phyloP scores from a whole-genome alignment of 2,329 filamentous ascomycete genomes.

The Fusarium tricinctum region DNA sequence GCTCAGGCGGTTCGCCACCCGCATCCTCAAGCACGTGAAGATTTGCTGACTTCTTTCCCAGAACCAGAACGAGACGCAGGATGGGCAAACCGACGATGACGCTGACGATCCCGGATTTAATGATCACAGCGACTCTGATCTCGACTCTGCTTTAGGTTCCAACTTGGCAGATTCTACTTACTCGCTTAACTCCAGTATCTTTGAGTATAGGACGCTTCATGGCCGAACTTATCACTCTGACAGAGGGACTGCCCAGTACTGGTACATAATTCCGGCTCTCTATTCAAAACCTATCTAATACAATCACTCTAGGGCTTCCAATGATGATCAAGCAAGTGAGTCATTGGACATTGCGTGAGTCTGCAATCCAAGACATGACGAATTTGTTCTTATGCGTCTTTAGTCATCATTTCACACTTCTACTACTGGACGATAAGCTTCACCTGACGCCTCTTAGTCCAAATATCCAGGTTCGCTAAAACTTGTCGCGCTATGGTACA shows the following conservation, averaged over 20 bases:
- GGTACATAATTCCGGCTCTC: accelerated
- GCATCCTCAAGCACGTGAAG: accelerated
- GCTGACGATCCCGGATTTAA: neutral
- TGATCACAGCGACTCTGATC: neutral
- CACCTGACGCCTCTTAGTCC: conserved; percentile 5
- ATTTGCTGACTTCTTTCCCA: neutral
- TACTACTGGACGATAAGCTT: conserved; percentile 9
- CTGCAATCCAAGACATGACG: no score
- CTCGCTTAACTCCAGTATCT: conserved; percentile 19
- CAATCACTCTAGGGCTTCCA: neutral
- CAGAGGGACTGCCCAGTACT: conserved; percentile 12
- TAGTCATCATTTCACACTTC: conserved; percentile 19
- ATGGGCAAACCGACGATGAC: neutral
- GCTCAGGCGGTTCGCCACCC: neutral
- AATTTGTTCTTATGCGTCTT: neutral
- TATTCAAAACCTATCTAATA: accelerated
- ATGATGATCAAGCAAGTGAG: conserved; percentile 20
- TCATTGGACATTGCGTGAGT: conserved; percentile 22
- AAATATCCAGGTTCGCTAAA: conserved; percentile 3
- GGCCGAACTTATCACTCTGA: conserved; percentile 24
- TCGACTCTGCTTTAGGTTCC: conserved; percentile 20
- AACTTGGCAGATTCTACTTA: conserved; percentile 15
- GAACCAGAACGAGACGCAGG: neutral
- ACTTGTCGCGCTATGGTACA: accelerated
- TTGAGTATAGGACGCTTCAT: conserved; percentile 16